phyloP scores from a whole-genome alignment of 176 grass and related monocot species.

The Carex cristatella region DNA sequence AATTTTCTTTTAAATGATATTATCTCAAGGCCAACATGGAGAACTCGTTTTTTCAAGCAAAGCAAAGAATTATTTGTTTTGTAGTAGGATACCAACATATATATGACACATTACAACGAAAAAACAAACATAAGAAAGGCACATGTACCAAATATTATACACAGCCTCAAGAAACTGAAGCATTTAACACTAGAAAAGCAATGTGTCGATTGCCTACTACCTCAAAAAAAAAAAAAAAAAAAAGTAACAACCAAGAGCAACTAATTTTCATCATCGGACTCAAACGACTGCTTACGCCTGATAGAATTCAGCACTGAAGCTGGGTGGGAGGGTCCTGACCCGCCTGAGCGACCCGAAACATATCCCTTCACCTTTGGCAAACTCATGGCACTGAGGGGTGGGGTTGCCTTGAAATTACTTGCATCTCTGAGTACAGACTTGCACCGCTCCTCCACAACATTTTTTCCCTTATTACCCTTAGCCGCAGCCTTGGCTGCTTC shows the following conservation, averaged over 20 bases:
- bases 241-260: neutral
- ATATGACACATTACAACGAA: neutral
- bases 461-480: constrained; percentile 28
- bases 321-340: neutral
- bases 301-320: constrained; percentile 47
- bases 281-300: constrained; percentile 51
- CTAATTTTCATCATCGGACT: constrained; percentile 66
- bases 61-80: neutral
- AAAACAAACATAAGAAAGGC: neutral
- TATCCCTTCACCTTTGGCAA: constrained; percentile 67
- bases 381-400: constrained; percentile 48
- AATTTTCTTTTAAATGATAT: neutral
- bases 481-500: constrained; percentile 33
- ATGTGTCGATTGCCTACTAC: neutral
- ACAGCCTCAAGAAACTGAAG: constrained; percentile 4
- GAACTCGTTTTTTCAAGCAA: neutral
- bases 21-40: neutral
- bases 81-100: neutral
- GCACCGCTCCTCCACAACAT: constrained; percentile 36
- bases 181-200: neutral
- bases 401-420: constrained; percentile 47
- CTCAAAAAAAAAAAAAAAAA: neutral
- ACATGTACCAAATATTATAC: neutral
- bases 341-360: neutral
- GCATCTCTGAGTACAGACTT: constrained; percentile 68